A percentile compares a stretch with the other conserved stretches of the same genome.
Evolutionary conservation across 208 protist genomes (phyloP).

Genomic region (Trypanosoma rangeli): DNA sequence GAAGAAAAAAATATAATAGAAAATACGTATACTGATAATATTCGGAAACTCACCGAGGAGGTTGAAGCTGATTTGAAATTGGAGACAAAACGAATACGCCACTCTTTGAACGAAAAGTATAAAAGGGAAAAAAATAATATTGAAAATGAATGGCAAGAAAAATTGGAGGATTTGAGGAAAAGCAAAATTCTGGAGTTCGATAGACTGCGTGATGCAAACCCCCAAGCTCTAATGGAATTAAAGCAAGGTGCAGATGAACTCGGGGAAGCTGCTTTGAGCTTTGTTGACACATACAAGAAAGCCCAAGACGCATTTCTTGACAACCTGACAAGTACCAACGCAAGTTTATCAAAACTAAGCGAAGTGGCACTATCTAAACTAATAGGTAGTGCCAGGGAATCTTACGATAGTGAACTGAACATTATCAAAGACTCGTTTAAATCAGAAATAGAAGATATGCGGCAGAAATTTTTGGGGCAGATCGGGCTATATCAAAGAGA

Average conservation of each 20-base stretch:
- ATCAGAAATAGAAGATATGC: slow-evolving; percentile 16
- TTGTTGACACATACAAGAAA: slow-evolving; percentile 21
- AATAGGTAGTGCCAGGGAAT: slow-evolving; percentile 4
- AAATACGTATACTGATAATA: slow-evolving; percentile 10
- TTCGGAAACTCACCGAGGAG: slow-evolving; percentile 23
- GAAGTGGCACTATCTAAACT: slow-evolving; percentile 2
- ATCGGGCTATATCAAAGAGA: not conserved
- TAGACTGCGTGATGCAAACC: slow-evolving; percentile 1
- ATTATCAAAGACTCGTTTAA: slow-evolving; percentile 15
- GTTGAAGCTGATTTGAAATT: slow-evolving; percentile 22
- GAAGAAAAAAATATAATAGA: slow-evolving; percentile 24
- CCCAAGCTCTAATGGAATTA: slow-evolving; percentile 1
- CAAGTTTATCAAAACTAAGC: slow-evolving; percentile 1
- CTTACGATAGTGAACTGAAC: slow-evolving; percentile 12
- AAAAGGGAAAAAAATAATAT: slow-evolving; percentile 16
- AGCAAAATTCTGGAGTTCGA: slow-evolving; percentile 18
- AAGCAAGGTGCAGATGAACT: slow-evolving; percentile 3
- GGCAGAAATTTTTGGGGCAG: slow-evolving; percentile 11
- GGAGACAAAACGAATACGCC: slow-evolving; percentile 18
- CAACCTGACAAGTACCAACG: not conserved
- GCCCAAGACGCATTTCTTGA: slow-evolving; percentile 12
- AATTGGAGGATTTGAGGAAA: slow-evolving; percentile 17
- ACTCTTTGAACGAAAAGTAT: slow-evolving; percentile 20
- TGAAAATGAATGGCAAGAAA: slow-evolving; percentile 1
- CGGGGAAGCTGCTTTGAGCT: slow-evolving; percentile 2